phyloP scores from a whole-genome alignment of 352 stramenopile genomes.

The Phytophthora sojae region DNA sequence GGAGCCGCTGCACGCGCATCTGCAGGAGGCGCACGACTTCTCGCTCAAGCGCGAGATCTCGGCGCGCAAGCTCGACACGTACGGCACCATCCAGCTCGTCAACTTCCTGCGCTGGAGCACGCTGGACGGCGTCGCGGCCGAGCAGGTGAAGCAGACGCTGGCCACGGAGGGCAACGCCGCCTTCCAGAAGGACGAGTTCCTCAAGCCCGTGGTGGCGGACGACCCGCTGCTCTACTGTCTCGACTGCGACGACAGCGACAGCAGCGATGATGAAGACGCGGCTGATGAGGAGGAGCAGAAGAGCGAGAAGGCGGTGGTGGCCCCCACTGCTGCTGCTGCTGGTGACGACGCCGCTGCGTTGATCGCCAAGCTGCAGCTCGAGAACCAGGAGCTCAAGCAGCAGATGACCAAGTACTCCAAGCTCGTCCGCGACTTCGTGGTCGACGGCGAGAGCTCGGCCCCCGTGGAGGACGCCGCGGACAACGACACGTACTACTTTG shows the following conservation, averaged over 20 bases:
- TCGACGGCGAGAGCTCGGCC: slow-evolving; percentile 54
- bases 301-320: slow-evolving; percentile 25
- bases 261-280: slow-evolving; percentile 57
- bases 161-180: slow-evolving; percentile 46
- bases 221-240: slow-evolving; percentile 88
- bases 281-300: slow-evolving; percentile 46
- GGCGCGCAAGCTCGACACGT: slow-evolving; percentile 68
- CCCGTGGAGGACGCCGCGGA: slow-evolving; percentile 52
- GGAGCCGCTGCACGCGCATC: slow-evolving; percentile 66
- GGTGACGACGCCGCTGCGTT: slow-evolving; percentile 27
- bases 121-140: slow-evolving; percentile 42
- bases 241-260: slow-evolving; percentile 60
- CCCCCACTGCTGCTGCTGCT: not conserved
- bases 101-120: slow-evolving; percentile 75
- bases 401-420: slow-evolving; percentile 80
- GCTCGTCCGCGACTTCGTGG: slow-evolving; percentile 74
- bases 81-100: slow-evolving; percentile 81
- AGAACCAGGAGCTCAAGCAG: slow-evolving; percentile 81
- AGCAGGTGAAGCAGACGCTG: slow-evolving; percentile 59
- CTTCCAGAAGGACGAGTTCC: slow-evolving; percentile 76
- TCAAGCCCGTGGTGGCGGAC: slow-evolving; percentile 79
- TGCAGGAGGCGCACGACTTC: slow-evolving; percentile 65
- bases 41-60: slow-evolving; percentile 65
- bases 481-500: slow-evolving; percentile 97
- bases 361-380: slow-evolving; percentile 56